Conservation (phyloP, 345 rosid species). For the Moricandia arvensis region DNA sequence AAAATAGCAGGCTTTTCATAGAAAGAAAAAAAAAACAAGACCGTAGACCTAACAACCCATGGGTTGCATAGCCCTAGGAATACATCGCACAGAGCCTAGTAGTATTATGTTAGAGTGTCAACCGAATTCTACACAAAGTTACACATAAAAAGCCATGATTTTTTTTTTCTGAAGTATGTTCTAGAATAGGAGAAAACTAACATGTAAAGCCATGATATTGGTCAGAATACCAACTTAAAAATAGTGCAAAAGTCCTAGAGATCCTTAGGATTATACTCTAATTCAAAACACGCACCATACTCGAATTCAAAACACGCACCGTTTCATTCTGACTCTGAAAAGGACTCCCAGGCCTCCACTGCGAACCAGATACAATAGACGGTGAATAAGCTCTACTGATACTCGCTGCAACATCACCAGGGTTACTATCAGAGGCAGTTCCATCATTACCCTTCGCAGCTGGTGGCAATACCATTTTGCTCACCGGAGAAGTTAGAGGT, state of each 20-base stretch:
- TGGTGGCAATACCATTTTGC: slow-evolving; percentile 79
- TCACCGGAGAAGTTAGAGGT: slow-evolving; percentile 67
- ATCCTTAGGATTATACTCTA: not conserved
- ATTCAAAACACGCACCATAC: slow-evolving; percentile 42
- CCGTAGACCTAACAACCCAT: slow-evolving; percentile 10
- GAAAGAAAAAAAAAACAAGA: not conserved
- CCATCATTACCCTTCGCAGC: slow-evolving; percentile 75
- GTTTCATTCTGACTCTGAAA: slow-evolving; percentile 81
- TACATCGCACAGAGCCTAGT: slow-evolving; percentile 1
- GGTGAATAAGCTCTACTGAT: slow-evolving; percentile 80
- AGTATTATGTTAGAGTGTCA: not conserved
- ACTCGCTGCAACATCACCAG: slow-evolving; percentile 40
- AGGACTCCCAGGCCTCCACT: slow-evolving; percentile 91
- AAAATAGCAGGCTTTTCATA: not conserved
- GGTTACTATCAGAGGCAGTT: slow-evolving; percentile 49
- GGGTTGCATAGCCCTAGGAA: slow-evolving; percentile 6
- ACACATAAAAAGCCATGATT: not conserved
- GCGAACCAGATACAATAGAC: slow-evolving; percentile 68
- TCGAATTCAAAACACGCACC: slow-evolving; percentile 41
- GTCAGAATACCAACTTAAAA: not conserved
- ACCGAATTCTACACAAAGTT: not conserved
- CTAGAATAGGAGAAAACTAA: not conserved
- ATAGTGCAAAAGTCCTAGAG: not conserved
- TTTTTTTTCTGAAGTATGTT: slow-evolving; percentile 4
- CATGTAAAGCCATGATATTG: slow-evolving; percentile 12